phyloP scores from a whole-genome alignment of 192 early-diverging fungal species.

The Podila horticola region DNA sequence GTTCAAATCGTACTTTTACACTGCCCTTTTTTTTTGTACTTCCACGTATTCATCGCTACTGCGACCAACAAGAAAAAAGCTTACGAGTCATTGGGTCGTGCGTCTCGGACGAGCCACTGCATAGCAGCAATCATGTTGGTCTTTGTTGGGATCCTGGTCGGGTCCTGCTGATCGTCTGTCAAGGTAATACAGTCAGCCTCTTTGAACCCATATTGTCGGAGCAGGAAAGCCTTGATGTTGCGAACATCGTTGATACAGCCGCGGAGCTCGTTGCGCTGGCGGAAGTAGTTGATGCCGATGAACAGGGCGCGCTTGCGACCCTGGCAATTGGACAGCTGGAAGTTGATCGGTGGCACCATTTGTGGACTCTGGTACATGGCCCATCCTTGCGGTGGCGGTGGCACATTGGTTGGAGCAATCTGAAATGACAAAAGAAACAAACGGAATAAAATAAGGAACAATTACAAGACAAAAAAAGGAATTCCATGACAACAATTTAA shows the following conservation, averaged over 20 bases:
- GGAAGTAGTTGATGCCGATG: conserved; percentile 93
- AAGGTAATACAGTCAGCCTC: conserved; percentile 78
- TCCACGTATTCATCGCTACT: too few relatives aligned
- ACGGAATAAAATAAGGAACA: background rate
- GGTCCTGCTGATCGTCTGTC: conserved; percentile 78
- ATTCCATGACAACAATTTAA: background rate
- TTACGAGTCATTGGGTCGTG: conserved; percentile 77
- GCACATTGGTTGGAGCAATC: conserved; percentile 27
- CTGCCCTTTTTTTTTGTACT: too few relatives aligned
- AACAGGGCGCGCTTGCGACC: conserved; percentile 86
- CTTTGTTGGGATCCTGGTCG: conserved; percentile 73
- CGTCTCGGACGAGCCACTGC: conserved; percentile 82
- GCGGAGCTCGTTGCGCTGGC: conserved; percentile 66
- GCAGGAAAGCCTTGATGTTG: conserved; percentile 79
- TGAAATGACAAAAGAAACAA: conserved; percentile 6
- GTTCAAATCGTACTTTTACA: too few relatives aligned
- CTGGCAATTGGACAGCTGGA: conserved; percentile 63
- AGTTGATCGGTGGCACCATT: conserved; percentile 40
- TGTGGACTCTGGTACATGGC: conserved; percentile 34
- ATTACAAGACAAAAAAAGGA: background rate
- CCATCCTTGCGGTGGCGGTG: conserved; percentile 31
- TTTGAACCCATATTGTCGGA: conserved; percentile 69
- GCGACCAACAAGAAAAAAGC: conserved; percentile 3
- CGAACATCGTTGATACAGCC: conserved; percentile 90
- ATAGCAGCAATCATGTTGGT: conserved; percentile 81